Evolutionary conservation across 1,284 basidiomycete species (phyloP).

Genomic region (Irpex sp.): DNA sequence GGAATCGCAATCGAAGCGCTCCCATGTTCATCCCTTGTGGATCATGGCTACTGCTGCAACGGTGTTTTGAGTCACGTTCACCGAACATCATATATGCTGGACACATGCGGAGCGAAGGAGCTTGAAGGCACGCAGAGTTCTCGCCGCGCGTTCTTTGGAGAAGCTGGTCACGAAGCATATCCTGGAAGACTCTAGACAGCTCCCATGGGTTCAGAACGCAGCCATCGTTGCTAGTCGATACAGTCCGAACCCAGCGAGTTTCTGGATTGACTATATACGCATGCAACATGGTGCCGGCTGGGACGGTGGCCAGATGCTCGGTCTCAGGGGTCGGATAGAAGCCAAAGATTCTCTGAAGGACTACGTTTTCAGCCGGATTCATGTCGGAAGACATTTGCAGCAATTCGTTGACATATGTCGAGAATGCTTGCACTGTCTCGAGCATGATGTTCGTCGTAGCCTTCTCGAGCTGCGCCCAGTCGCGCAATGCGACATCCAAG

Average conservation of each 20-base stretch:
- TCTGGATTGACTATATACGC: conserved; percentile 19
- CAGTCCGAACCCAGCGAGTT: neutral
- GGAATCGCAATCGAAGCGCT: conserved; percentile 38
- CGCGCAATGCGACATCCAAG: conserved; percentile 36
- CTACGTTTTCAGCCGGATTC: conserved; percentile 24
- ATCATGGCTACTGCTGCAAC: conserved; percentile 19
- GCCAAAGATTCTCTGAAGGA: conserved; percentile 36
- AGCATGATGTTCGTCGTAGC: conserved; percentile 23
- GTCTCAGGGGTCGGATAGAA: conserved; percentile 23
- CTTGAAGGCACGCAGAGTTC: conserved; percentile 28
- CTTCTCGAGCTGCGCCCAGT: conserved; percentile 16
- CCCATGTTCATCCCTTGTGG: conserved; percentile 12
- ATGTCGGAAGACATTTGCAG: conserved; percentile 22
- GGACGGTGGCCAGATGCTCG: conserved; percentile 26
- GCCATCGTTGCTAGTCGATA: neutral
- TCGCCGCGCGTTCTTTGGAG: conserved; percentile 24
- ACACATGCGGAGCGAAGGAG: conserved; percentile 37
- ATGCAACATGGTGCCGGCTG: conserved; percentile 21
- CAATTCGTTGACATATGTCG: conserved; percentile 34
- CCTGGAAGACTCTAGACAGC: neutral
- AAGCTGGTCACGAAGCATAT: neutral
- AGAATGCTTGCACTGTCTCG: conserved; percentile 31
- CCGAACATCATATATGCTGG: conserved; percentile 29
- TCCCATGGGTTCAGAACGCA: neutral
- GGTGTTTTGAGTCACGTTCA: conserved; percentile 33